Conservation (phyloP, 2,329 filamentous ascomycete species). For the Colletotrichum tabaci region DNA sequence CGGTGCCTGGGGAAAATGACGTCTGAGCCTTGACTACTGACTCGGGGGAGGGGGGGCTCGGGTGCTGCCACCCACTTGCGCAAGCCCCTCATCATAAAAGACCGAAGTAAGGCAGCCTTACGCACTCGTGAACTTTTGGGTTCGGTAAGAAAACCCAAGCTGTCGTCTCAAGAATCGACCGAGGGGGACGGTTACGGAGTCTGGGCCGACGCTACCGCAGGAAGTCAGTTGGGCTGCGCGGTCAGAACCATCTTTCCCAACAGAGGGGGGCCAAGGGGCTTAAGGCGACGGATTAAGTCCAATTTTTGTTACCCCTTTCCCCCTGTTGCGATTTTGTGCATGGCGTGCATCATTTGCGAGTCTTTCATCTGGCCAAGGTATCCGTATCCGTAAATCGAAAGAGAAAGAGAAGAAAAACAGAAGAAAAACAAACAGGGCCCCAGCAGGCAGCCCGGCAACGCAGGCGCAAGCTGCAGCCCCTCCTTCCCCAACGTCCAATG, state of each 20-base stretch:
- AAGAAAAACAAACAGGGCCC: neutral
- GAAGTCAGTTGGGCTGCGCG: neutral
- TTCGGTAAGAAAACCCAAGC: constrained; percentile 18
- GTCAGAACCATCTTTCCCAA: neutral
- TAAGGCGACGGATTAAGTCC: neutral
- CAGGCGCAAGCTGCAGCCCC: constrained; percentile 27
- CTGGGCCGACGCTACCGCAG: neutral
- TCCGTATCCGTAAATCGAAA: neutral
- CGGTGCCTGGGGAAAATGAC: constrained; percentile 27
- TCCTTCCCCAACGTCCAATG: constrained; percentile 14
- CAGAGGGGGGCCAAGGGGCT: neutral
- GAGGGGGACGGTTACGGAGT: neutral
- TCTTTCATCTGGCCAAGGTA: neutral
- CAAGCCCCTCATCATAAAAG: constrained; percentile 4
- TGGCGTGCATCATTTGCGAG: neutral
- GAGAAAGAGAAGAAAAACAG: neutral
- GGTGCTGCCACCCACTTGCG: constrained; percentile 7
- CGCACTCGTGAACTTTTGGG: constrained; percentile 10
- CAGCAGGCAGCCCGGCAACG: constrained; percentile 30
- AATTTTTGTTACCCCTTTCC: neutral
- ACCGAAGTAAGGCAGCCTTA: constrained; percentile 17
- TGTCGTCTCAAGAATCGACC: constrained; percentile 1
- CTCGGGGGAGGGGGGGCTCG: neutral
- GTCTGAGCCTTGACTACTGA: constrained; percentile 25
- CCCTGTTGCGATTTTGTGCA: neutral